Evolutionary conservation across 345 rosid genomes (phyloP).

Genomic region (Fremontodendron californicum): DNA sequence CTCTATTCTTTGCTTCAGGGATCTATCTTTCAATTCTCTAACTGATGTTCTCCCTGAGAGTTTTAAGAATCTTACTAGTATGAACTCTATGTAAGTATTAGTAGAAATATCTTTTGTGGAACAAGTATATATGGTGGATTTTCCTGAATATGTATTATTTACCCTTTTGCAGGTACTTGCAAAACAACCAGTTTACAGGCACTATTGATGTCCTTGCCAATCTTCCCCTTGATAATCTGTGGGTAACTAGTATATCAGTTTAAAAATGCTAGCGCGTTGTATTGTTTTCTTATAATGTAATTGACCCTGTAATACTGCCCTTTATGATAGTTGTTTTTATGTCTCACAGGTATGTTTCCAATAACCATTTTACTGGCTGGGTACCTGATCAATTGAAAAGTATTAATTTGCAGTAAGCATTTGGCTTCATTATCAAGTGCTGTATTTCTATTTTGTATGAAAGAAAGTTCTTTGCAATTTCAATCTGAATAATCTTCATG

Average conservation of each 20-base stretch:
- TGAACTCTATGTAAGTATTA: slow-evolving; percentile 57
- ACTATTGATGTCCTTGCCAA: slow-evolving; percentile 67
- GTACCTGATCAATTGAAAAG: slow-evolving; percentile 52
- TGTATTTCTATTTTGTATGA: slow-evolving; percentile 11
- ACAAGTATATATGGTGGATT: slow-evolving; percentile 2
- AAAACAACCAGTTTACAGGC: slow-evolving; percentile 89
- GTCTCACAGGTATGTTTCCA: slow-evolving; percentile 38
- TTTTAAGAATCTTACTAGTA: slow-evolving; percentile 61
- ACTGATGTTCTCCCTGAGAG: slow-evolving; percentile 69
- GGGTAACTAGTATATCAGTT: slow-evolving; percentile 41
- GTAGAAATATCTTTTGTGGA: slow-evolving; percentile 12
- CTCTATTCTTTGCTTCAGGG: slow-evolving; percentile 53
- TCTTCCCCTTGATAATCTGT: slow-evolving; percentile 82
- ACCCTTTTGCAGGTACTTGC: slow-evolving; percentile 60
- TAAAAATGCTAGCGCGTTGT: neutral
- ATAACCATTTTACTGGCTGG: slow-evolving; percentile 63
- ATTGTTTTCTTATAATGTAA: neutral
- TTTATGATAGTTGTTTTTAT: slow-evolving; percentile 15
- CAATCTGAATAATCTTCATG: slow-evolving; percentile 20
- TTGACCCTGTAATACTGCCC: neutral
- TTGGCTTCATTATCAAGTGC: slow-evolving; percentile 12
- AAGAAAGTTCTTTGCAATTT: slow-evolving; percentile 16
- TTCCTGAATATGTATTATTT: slow-evolving; percentile 16
- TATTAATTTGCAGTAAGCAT: slow-evolving; percentile 55
- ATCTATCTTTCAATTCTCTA: slow-evolving; percentile 69